Percentiles rank a stretch among this genome's conserved stretches.
Evolutionary conservation across 2,329 filamentous ascomycete genomes (phyloP).

Genomic region (Pestalotiopsis sp.): DNA sequence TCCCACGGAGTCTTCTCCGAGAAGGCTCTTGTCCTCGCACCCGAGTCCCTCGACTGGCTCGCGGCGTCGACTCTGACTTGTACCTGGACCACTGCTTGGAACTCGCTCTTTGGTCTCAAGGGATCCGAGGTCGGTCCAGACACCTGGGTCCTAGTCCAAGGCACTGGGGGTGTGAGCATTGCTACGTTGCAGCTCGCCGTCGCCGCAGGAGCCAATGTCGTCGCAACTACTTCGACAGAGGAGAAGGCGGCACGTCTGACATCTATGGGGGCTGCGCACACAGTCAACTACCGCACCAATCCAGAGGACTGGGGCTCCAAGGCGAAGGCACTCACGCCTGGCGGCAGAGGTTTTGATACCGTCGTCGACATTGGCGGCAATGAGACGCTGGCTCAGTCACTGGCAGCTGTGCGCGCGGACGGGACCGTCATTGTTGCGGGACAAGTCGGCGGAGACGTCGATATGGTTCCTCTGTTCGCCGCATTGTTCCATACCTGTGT

Average conservation of each 20-base stretch:
- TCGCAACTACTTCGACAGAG: constrained; percentile 61
- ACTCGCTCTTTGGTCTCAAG: constrained; percentile 49
- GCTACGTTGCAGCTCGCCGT: constrained; percentile 44
- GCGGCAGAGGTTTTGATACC: constrained; percentile 59
- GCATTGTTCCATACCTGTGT: neutral
- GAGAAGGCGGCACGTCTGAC: constrained; percentile 55
- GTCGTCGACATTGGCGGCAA: constrained; percentile 69
- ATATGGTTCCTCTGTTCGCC: neutral
- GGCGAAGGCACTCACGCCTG: constrained; percentile 50
- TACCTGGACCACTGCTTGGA: constrained; percentile 54
- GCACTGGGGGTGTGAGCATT: constrained; percentile 42
- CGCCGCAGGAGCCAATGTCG: constrained; percentile 54
- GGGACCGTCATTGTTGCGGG: constrained; percentile 38
- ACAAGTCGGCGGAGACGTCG: constrained; percentile 21
- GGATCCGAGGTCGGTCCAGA: constrained; percentile 40
- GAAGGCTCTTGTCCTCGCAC: constrained; percentile 35
- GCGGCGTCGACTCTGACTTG: constrained; percentile 50
- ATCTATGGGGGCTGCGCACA: constrained; percentile 57
- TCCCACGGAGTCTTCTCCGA: constrained; percentile 51
- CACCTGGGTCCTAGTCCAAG: constrained; percentile 39
- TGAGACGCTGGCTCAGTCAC: constrained; percentile 58
- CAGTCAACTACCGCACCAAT: constrained; percentile 63
- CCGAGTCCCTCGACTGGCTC: neutral
- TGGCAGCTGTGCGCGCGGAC: constrained; percentile 48
- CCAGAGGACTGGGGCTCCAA: constrained; percentile 60